Evolutionary conservation across 2,329 filamentous ascomycete species (phyloP).

Genomic region (Penicillium sp.): DNA sequence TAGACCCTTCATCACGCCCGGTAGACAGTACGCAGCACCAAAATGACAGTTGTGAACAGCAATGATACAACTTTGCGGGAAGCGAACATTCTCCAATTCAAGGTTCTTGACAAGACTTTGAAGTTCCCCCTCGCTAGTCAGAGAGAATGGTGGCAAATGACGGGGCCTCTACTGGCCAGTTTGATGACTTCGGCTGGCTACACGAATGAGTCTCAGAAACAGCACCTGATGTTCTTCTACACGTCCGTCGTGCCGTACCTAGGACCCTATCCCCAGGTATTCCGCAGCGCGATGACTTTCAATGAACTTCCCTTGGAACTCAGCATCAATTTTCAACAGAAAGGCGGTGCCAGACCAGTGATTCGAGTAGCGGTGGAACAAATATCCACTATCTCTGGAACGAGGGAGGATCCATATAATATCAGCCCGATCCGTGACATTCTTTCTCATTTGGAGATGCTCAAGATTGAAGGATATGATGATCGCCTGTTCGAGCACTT

Average conservation of each 20-base stretch:
- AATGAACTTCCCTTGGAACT: conserved; percentile 18
- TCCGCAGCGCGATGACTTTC: conserved; percentile 12
- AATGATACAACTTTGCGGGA: too few species aligned
- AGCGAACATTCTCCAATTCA: too few species aligned
- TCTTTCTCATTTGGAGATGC: background rate
- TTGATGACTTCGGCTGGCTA: too few species aligned
- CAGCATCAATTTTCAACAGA: conserved; percentile 19
- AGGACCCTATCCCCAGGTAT: conserved; percentile 13
- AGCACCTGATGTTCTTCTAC: too few species aligned
- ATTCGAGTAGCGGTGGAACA: conserved; percentile 15
- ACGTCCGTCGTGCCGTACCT: conserved; percentile 11
- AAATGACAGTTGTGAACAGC: too few species aligned
- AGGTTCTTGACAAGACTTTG: too few species aligned
- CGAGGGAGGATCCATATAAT: conserved; percentile 3
- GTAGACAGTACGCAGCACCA: too few species aligned
- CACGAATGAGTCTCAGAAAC: too few species aligned
- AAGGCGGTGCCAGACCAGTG: conserved; percentile 3
- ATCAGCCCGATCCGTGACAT: conserved; percentile 1
- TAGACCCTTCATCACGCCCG: too few species aligned
- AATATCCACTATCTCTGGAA: conserved; percentile 4
- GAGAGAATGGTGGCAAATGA: too few species aligned
- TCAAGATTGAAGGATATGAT: background rate
- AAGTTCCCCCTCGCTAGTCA: too few species aligned
- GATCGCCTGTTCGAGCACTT: background rate
- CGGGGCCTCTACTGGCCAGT: too few species aligned